Conservation (phyloP, 225 moss, liverwort and hornwort genomes). For the Physcomitrium patens region DNA sequence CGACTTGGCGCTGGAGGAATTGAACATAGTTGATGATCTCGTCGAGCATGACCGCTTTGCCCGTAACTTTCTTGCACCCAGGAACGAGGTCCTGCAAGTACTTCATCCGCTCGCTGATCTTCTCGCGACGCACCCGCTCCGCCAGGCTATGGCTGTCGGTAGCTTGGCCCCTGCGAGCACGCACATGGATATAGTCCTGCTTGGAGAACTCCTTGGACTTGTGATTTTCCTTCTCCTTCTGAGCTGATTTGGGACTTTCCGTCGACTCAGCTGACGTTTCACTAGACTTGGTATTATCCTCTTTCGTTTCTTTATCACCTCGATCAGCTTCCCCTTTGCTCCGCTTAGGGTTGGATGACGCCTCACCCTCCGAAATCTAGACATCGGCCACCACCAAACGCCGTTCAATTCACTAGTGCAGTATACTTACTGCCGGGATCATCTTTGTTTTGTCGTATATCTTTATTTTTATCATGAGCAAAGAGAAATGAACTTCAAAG, state of each 20-base stretch:
- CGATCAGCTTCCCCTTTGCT: constrained; percentile 9
- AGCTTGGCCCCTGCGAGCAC: constrained; percentile 48
- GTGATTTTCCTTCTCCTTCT: constrained; percentile 4
- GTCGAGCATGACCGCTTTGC: constrained; percentile 59
- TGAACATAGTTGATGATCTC: constrained; percentile 62
- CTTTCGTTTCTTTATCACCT: too few relatives aligned
- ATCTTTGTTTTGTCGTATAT: not conserved
- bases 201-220: constrained; percentile 28
- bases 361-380: not conserved
- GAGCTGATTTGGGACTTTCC: constrained; percentile 22
- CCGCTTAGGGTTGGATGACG: not conserved
- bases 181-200: constrained; percentile 53
- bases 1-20: constrained; percentile 56
- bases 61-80: constrained; percentile 55
- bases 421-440: not conserved
- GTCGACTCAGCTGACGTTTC: constrained; percentile 39
- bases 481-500: not conserved
- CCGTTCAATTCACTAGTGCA: constrained; percentile 13
- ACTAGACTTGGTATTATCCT: constrained; percentile 6
- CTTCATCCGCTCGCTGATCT: constrained; percentile 62
- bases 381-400: constrained; percentile 8
- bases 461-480: too few relatives aligned
- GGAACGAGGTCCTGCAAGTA: constrained; percentile 54
- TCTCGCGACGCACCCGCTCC: constrained; percentile 52
- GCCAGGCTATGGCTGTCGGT: constrained; percentile 52